A percentile compares a stretch with the other conserved stretches of the same genome.
phyloP scores from a whole-genome alignment of 2,329 filamentous ascomycete genomes.

The Botryotinia globosa region DNA sequence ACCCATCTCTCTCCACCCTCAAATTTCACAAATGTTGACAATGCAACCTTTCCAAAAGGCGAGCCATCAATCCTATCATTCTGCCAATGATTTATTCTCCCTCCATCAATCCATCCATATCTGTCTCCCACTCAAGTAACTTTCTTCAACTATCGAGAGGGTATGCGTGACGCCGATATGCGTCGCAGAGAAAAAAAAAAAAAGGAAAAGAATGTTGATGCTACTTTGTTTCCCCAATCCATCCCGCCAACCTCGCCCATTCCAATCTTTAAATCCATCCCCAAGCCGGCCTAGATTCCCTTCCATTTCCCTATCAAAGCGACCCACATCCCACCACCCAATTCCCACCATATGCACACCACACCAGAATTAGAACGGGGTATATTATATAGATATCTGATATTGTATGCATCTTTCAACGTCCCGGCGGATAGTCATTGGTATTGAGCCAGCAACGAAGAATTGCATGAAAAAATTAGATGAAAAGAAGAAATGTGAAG shows the following conservation, averaged over 20 bases:
- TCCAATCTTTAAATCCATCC: not conserved
- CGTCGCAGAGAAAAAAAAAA: too few relatives aligned
- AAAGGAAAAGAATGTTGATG: not conserved
- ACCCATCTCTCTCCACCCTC: not conserved
- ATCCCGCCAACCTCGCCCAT: not conserved
- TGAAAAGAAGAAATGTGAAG: not conserved
- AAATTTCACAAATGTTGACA: not conserved
- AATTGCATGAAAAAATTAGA: slow-evolving; percentile 3
- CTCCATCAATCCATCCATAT: not conserved
- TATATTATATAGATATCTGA: slow-evolving; percentile 16
- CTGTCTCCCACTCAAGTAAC: not conserved
- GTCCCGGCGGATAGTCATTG: not conserved
- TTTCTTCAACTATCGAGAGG: not conserved
- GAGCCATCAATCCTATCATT: not conserved
- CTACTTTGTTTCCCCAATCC: not conserved
- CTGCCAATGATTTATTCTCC: not conserved
- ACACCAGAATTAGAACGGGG: slow-evolving; percentile 4
- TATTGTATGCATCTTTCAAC: not conserved
- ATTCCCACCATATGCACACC: slow-evolving; percentile 2
- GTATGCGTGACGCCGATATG: not conserved
- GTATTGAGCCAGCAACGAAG: not conserved
- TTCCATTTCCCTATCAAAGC: not conserved
- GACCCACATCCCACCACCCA: not conserved
- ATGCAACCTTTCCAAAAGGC: slow-evolving; percentile 2
- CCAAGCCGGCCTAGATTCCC: not conserved